A percentile compares a stretch with the other conserved stretches of the same genome.
These are phyloP conservation scores for Russula dissimulans DNA, from an alignment of 768 basidiomycete species.

Conservation along the genomic window DNA sequence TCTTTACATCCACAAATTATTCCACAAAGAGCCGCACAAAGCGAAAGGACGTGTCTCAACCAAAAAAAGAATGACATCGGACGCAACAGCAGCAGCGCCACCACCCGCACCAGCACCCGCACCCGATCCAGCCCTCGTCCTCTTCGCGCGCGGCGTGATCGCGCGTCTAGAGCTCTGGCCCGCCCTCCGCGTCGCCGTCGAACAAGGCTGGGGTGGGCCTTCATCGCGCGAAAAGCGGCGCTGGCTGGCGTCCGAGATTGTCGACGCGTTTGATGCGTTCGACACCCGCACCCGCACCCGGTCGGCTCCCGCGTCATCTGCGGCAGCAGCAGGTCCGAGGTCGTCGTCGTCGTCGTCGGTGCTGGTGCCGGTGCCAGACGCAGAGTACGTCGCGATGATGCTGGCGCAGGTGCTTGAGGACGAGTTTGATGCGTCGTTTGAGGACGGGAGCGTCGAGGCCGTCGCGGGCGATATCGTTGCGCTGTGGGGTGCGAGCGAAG, in stretches of 20 bases:
- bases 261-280: slow-evolving; percentile 58
- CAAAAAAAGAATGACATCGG: background rate
- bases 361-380: slow-evolving; percentile 40
- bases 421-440: slow-evolving; percentile 77
- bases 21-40: background rate
- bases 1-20: no score
- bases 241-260: slow-evolving; percentile 76
- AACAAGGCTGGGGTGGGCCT: slow-evolving; percentile 81
- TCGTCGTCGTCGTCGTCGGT: no score
- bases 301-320: no score
- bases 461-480: slow-evolving; percentile 66
- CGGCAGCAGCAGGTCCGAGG: background rate
- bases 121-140: slow-evolving; percentile 42
- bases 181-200: slow-evolving; percentile 76
- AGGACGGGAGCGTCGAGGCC: slow-evolving; percentile 72
- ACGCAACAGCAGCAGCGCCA: slow-evolving; percentile 11
- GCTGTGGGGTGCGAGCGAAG: slow-evolving; percentile 53
- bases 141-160: slow-evolving; percentile 82
- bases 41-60: background rate
- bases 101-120: slow-evolving; percentile 15
- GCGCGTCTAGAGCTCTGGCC: slow-evolving; percentile 80
- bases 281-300: no score
- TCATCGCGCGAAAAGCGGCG: slow-evolving; percentile 61
- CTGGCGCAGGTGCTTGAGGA: slow-evolving; percentile 78
- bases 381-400: slow-evolving; percentile 70